Base-by-base conservation (phyloP, 139 green algal species). In the Spirogloea muscicola region DNA sequence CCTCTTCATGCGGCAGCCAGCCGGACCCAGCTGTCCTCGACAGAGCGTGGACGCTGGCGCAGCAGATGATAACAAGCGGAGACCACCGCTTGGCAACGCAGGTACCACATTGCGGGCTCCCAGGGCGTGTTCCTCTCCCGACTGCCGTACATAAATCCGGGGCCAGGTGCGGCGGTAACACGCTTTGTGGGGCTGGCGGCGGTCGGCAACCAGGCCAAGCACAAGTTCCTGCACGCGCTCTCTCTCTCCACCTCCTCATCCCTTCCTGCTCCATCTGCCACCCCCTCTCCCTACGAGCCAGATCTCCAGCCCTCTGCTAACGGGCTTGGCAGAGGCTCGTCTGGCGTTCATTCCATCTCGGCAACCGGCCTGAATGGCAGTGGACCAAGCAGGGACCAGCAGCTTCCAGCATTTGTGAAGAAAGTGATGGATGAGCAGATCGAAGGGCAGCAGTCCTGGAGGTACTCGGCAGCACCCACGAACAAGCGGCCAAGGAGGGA, bases 181-280 rank as follows among this genome's bases (percentile, higher is more conserved):
- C 83, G 93, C 46, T 97, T 98, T 84, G 83, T 97, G 2, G 84
- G 65, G 0, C 82, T 98, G 33, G 92, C 86, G 1, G 65, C 82
- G 13, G 79, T 90, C 5, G 79, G 73, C 13, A 87, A 87, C 55
- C 48, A 71, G 10, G 49, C 29, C 41, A 92, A 92, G 80, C 74
- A 82, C 36, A 82, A 82, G 29, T 82, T 42, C 42, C 39, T 82
- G 3, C 74, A 82, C 61, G 74, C 74, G 2, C 46, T 82, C 25
- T 76, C 46, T 27, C 74, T 68, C 25, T 78, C 39, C n/a, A 49
- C 74, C 16, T 29, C 74, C 27, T 48, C 49, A 9, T n/a, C 39
- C 7, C 34, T 82, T 18, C n/a, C n/a, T n/a, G 2, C 37, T 9
- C 38, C 33, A 18, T n/a, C 41, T n/a, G 70, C 74, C 37, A 82